These are phyloP conservation scores for Vaccinium myrtillus DNA, from an alignment of 148 eudicot genomes.

Conservation along the genomic window DNA sequence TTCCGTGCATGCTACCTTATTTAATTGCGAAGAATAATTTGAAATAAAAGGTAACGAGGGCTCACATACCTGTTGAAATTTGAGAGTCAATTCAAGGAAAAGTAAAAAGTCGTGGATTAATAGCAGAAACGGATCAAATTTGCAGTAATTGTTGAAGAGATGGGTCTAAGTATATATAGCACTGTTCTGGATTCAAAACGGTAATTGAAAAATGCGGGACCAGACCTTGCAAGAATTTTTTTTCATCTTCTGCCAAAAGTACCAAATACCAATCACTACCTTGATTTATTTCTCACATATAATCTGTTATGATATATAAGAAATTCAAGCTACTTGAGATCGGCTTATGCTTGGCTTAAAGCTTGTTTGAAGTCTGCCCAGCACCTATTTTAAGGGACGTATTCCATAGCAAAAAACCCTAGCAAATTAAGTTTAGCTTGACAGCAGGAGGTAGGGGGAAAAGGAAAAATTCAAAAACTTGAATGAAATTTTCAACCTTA, in stretches of 20 bases:
- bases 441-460: not conserved
- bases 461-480: not conserved
- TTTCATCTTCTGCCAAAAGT: not conserved
- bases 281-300: not conserved
- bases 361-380: too few relatives aligned
- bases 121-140: not conserved
- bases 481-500: not conserved
- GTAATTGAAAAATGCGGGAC: not conserved
- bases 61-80: not conserved
- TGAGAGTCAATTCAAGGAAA: not conserved
- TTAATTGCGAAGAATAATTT: not conserved
- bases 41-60: not conserved
- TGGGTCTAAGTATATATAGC: not conserved
- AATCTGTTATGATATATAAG: not conserved
- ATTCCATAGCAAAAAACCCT: too few relatives aligned
- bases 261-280: not conserved
- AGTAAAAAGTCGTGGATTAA: not conserved
- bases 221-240: not conserved
- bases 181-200: not conserved
- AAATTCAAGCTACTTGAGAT: too few relatives aligned
- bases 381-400: too few relatives aligned
- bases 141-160: not conserved
- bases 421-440: too few relatives aligned
- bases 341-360: too few relatives aligned
- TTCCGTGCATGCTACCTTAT: not conserved